phyloP scores from a whole-genome alignment of 2,329 filamentous ascomycete genomes.

The Colletotrichum paranaense region DNA sequence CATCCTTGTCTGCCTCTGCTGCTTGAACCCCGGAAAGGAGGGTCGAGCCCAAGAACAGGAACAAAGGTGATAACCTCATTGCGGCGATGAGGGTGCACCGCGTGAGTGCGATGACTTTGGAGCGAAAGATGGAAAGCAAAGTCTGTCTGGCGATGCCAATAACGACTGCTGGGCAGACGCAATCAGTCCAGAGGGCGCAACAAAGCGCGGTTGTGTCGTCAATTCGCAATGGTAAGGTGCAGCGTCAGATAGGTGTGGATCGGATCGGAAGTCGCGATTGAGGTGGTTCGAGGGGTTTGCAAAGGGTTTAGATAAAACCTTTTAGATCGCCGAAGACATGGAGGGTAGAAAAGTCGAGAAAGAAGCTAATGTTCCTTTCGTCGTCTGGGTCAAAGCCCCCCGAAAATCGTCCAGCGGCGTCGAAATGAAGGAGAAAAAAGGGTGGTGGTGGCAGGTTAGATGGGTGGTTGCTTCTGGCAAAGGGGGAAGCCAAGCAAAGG shows the following conservation, averaged over 20 bases:
- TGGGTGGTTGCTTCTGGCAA: conserved; percentile 28
- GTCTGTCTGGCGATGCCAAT: neutral
- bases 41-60: conserved; percentile 60
- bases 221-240: conserved; percentile 9
- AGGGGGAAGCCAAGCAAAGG: conserved; percentile 31
- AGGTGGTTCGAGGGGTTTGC: conserved; percentile 18
- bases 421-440: conserved; percentile 14
- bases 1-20: conserved; percentile 50
- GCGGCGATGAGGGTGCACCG: conserved; percentile 36
- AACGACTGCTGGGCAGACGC: neutral
- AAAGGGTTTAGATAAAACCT: conserved; percentile 28
- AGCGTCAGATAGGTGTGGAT: conserved; percentile 21
- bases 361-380: conserved; percentile 23
- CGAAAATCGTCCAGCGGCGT: conserved; percentile 34
- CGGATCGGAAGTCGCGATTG: conserved; percentile 16
- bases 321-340: conserved; percentile 30
- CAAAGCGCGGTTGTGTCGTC: conserved; percentile 22
- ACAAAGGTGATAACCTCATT: conserved; percentile 58
- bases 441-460: conserved; percentile 10
- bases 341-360: conserved; percentile 15
- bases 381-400: conserved; percentile 28
- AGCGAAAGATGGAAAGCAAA: neutral
- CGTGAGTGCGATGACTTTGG: conserved; percentile 11
- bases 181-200: conserved; percentile 7
- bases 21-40: conserved; percentile 53